Evolutionary conservation across 257 asterid genomes (phyloP).

Genomic region (Solanum virginianum): DNA sequence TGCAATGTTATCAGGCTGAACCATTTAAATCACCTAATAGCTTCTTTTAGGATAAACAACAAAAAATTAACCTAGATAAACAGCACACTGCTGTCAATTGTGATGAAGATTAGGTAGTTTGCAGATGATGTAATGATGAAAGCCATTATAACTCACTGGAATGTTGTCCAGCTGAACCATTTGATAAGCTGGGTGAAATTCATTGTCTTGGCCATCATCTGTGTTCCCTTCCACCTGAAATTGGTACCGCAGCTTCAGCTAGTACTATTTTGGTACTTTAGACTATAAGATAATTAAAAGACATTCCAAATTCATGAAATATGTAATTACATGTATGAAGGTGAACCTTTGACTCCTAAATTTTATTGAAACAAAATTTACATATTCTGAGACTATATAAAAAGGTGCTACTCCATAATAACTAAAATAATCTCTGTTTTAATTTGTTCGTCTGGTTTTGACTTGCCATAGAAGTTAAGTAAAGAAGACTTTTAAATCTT

Average conservation of each 20-base stretch:
- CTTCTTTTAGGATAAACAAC: not conserved
- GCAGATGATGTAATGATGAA: not conserved
- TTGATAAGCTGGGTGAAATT: not conserved
- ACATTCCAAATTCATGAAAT: not conserved
- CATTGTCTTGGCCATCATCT: not conserved
- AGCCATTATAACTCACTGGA: constrained; percentile 2
- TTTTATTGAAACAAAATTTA: not conserved
- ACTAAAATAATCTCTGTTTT: not conserved
- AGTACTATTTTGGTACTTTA: not conserved
- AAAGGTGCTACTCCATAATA: not conserved
- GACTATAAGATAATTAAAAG: not conserved
- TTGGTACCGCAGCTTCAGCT: not conserved
- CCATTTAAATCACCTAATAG: not conserved
- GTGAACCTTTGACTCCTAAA: not conserved
- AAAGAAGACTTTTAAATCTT: too few species aligned
- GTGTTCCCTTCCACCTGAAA: not conserved
- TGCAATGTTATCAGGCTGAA: not conserved
- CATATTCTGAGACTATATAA: not conserved
- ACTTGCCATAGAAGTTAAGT: too few species aligned
- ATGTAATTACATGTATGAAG: not conserved
- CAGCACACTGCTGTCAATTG: not conserved
- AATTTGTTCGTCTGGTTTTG: too few species aligned
- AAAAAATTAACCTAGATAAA: not conserved
- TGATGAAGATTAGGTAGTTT: not conserved
- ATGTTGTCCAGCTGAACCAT: not conserved